Percentiles rank a stretch among this genome's conserved stretches.
Evolutionary conservation across 1,284 basidiomycete species (phyloP).

Genomic region (Apiotrichum brassicae): DNA sequence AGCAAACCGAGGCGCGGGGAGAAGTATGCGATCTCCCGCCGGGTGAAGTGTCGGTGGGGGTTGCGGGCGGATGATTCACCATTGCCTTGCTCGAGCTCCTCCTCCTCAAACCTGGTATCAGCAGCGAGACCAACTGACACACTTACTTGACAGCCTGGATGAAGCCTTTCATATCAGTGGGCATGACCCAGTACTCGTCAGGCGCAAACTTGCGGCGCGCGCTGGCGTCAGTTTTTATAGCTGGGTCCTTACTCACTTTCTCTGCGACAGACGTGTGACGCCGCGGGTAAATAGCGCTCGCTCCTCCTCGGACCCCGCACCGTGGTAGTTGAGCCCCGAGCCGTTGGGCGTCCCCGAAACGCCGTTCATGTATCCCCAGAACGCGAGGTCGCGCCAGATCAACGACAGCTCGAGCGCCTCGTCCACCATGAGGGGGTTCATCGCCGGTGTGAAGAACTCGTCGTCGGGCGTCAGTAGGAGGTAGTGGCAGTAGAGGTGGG

Average conservation of each 20-base stretch:
- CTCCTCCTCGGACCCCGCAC: slow-evolving; percentile 56
- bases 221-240: slow-evolving; percentile 52
- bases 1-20: slow-evolving; percentile 84
- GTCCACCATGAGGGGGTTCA: slow-evolving; percentile 72
- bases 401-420: slow-evolving; percentile 56
- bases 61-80: slow-evolving; percentile 20
- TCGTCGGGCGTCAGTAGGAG: slow-evolving; percentile 92
- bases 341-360: slow-evolving; percentile 56
- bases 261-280: slow-evolving; percentile 68
- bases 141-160: slow-evolving; percentile 75
- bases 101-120: slow-evolving; percentile 42
- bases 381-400: slow-evolving; percentile 45
- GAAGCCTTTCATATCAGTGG: slow-evolving; percentile 70
- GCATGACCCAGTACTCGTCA: slow-evolving; percentile 79
- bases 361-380: slow-evolving; percentile 45
- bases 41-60: slow-evolving; percentile 1
- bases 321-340: slow-evolving; percentile 55
- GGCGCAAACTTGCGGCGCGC: slow-evolving; percentile 75
- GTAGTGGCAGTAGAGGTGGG: slow-evolving; percentile 75
- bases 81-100: slow-evolving; percentile 35
- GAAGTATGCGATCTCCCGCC: slow-evolving; percentile 64
- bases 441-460: slow-evolving; percentile 65
- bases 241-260: slow-evolving; percentile 62
- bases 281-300: slow-evolving; percentile 67
- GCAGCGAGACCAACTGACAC: not conserved